Evolutionary conservation across 805 yeast genomes (phyloP).

Genomic region (Saccharomyces jurei): DNA sequence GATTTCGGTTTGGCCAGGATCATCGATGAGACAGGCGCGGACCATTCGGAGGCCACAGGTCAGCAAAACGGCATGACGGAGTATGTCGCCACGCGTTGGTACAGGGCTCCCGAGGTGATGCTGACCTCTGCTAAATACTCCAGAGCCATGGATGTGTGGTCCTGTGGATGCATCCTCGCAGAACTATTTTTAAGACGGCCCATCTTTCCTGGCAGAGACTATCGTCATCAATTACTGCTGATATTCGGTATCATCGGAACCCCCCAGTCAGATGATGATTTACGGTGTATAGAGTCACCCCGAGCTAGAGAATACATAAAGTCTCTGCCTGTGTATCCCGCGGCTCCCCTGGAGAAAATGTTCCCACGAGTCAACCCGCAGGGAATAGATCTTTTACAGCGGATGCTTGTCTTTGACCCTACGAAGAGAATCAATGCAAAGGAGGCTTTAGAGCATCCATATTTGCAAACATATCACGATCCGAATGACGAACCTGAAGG

Average conservation of each 20-base stretch:
- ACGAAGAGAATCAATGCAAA: slow-evolving; percentile 72
- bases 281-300: slow-evolving; percentile 62
- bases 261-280: slow-evolving; percentile 66
- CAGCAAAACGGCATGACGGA: slow-evolving; percentile 61
- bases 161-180: slow-evolving; percentile 91
- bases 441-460: slow-evolving; percentile 81
- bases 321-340: slow-evolving; percentile 55
- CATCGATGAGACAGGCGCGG: slow-evolving; percentile 19
- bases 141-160: slow-evolving; percentile 94
- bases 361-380: slow-evolving; percentile 50
- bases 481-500: slow-evolving; percentile 89
- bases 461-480: slow-evolving; percentile 81
- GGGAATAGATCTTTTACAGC: slow-evolving; percentile 61
- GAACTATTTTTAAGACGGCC: slow-evolving; percentile 84
- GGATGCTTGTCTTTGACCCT: slow-evolving; percentile 77
- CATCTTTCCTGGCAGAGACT: slow-evolving; percentile 88
- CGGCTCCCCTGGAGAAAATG: slow-evolving; percentile 19
- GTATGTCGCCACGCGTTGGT: slow-evolving; percentile 97
- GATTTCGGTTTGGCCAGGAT: slow-evolving; percentile 83
- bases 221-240: slow-evolving; percentile 79
- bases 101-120: slow-evolving; percentile 97
- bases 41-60: slow-evolving; percentile 24
- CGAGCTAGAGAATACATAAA: slow-evolving; percentile 85
- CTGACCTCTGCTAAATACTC: slow-evolving; percentile 87
- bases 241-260: slow-evolving; percentile 84